These are phyloP conservation scores for Globisporangium cystogenes DNA, from an alignment of 352 stramenopile genomes.

Conservation along the genomic window DNA sequence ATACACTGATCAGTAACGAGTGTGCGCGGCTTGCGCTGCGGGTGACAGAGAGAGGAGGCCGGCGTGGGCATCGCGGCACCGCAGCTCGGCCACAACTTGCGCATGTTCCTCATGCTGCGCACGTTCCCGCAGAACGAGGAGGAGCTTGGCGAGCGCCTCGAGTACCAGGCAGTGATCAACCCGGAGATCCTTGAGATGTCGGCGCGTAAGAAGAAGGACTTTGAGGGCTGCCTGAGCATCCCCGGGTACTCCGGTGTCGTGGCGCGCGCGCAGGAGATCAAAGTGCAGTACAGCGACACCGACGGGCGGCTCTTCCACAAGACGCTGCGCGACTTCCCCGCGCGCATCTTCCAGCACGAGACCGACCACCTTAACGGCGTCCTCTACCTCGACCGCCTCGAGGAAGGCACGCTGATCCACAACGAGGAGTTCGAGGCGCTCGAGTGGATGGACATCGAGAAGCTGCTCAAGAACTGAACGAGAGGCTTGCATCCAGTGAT, in stretches of 20 bases:
- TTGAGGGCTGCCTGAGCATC: conserved; percentile 82
- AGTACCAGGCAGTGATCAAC: conserved; percentile 80
- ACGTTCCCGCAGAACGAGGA: conserved; percentile 49
- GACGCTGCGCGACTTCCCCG: conserved; percentile 67
- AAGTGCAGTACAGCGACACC: conserved; percentile 53
- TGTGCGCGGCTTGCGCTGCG: background rate
- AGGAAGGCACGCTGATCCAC: conserved; percentile 68
- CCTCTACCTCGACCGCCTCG: conserved; percentile 71
- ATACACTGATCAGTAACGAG: too few species aligned
- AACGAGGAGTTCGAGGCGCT: conserved; percentile 76
- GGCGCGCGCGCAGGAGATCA: conserved; percentile 48
- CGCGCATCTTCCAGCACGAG: conserved; percentile 82
- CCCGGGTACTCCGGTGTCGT: conserved; percentile 78
- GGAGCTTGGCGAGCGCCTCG: conserved; percentile 35
- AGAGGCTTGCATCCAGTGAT: background rate
- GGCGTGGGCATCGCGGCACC: conserved; percentile 74
- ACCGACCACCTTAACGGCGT: conserved; percentile 75
- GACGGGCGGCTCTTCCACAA: conserved; percentile 46
- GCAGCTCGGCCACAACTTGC: conserved; percentile 68
- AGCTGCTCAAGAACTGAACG: conserved; percentile 38
- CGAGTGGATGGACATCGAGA: conserved; percentile 50
- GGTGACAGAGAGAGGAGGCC: conserved; percentile 44
- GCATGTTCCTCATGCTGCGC: conserved; percentile 83
- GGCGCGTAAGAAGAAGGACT: conserved; percentile 52
- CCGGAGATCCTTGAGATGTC: conserved; percentile 61